Conservation (phyloP, 1,284 basidiomycete species). For the Ustilago cynodontis region DNA sequence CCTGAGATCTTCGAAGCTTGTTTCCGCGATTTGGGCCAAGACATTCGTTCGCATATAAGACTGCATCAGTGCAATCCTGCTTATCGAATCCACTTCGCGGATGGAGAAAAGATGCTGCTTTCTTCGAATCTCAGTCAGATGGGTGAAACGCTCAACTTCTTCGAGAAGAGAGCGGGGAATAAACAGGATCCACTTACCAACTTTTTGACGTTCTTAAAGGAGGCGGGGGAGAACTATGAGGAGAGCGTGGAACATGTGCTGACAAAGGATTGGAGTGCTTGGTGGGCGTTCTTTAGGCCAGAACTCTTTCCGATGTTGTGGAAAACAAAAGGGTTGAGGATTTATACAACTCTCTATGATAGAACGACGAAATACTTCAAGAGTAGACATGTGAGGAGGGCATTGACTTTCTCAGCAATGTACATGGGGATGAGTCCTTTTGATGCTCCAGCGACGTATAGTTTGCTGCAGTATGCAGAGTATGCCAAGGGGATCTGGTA, state of each 20-base stretch:
- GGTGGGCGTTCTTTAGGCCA: slow-evolving; percentile 71
- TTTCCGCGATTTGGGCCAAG: slow-evolving; percentile 72
- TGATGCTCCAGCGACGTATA: slow-evolving; percentile 74
- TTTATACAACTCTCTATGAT: slow-evolving; percentile 66
- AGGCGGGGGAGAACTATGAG: slow-evolving; percentile 72
- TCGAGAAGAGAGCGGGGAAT: slow-evolving; percentile 73
- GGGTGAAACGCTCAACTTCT: slow-evolving; percentile 72
- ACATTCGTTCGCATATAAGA: slow-evolving; percentile 71
- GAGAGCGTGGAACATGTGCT: slow-evolving; percentile 72
- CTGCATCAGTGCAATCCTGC: slow-evolving; percentile 66
- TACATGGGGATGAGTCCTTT: slow-evolving; percentile 73
- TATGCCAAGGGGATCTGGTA: slow-evolving; percentile 74
- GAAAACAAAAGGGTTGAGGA: slow-evolving; percentile 57
- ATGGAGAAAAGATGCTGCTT: slow-evolving; percentile 69
- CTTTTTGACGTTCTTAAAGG: slow-evolving; percentile 71
- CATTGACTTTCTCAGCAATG: slow-evolving; percentile 41
- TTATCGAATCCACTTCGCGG: slow-evolving; percentile 63
- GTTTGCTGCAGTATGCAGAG: slow-evolving; percentile 74
- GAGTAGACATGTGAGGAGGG: slow-evolving; percentile 71
- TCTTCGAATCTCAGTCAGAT: slow-evolving; percentile 72
- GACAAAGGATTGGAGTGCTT: slow-evolving; percentile 71
- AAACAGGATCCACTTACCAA: slow-evolving; percentile 61
- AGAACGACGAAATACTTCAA: slow-evolving; percentile 72
- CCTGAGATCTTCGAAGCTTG: slow-evolving; percentile 73
- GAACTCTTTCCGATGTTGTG: slow-evolving; percentile 71